Percentiles rank a stretch among this genome's conserved stretches.
Evolutionary conservation across 2,329 filamentous ascomycete genomes (phyloP).

Genomic region (Drechslerella stenobrocha): DNA sequence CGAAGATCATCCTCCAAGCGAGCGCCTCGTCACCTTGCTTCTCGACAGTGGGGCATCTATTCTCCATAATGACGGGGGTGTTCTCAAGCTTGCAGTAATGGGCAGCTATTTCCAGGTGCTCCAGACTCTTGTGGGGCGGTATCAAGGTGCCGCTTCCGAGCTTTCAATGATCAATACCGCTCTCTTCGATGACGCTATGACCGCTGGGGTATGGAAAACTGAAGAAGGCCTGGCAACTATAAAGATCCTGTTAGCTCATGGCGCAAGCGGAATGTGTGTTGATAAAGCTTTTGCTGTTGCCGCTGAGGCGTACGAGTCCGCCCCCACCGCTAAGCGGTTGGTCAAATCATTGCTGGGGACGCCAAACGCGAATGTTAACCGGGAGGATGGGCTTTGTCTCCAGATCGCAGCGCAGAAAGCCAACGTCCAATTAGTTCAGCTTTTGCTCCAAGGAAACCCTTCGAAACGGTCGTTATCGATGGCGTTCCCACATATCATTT

Average conservation of each 20-base stretch:
- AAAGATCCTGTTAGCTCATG: slow-evolving; percentile 24
- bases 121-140: slow-evolving; percentile 9
- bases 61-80: slow-evolving; percentile 28
- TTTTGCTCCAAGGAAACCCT: slow-evolving; percentile 30
- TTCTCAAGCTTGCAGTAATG: slow-evolving; percentile 26
- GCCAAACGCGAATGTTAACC: slow-evolving; percentile 38
- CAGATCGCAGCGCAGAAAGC: slow-evolving; percentile 35
- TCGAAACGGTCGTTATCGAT: slow-evolving; percentile 39
- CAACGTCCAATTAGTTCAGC: slow-evolving; percentile 25
- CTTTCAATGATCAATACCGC: slow-evolving; percentile 18
- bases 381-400: slow-evolving; percentile 36
- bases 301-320: slow-evolving; percentile 32
- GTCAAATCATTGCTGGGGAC: slow-evolving; percentile 30
- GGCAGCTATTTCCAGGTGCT: slow-evolving; percentile 30
- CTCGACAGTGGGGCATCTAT: slow-evolving; percentile 30
- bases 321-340: slow-evolving; percentile 28
- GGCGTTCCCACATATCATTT: slow-evolving; percentile 40
- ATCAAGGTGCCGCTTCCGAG: not conserved
- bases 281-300: slow-evolving; percentile 35
- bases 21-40: slow-evolving; percentile 29
- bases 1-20: slow-evolving; percentile 22
- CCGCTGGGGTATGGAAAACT: slow-evolving; percentile 35
- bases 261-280: slow-evolving; percentile 35
- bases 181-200: slow-evolving; percentile 42
- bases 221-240: slow-evolving; percentile 34